Conservation (phyloP, 2,329 filamentous ascomycete genomes). For the Botryotinia convoluta region DNA sequence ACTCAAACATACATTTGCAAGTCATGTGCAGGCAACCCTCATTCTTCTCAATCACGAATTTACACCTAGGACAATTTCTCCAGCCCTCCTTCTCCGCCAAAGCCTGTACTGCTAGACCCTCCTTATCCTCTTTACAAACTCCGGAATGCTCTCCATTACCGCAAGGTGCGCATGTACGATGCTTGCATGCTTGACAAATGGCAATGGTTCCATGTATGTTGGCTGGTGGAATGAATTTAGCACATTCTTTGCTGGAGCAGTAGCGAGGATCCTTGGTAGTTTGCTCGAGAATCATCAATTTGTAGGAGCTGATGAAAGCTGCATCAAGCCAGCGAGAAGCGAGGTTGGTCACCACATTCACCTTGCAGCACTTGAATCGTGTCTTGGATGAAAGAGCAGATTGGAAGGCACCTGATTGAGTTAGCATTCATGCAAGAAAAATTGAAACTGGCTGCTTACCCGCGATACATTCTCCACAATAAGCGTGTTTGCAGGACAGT, state of each 20-base stretch:
- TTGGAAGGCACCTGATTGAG: constrained; percentile 26
- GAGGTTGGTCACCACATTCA: neutral
- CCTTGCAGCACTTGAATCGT: constrained; percentile 28
- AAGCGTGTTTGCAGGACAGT: constrained; percentile 28
- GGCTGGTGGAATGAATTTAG: constrained; percentile 33
- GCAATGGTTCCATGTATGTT: constrained; percentile 29
- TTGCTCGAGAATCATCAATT: constrained; percentile 32
- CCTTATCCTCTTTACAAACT: constrained; percentile 34
- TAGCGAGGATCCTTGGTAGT: constrained; percentile 34
- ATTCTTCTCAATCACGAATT: constrained; percentile 31
- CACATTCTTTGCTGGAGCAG: constrained; percentile 30
- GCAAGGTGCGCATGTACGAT: constrained; percentile 32
- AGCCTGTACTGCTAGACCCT: constrained; percentile 27
- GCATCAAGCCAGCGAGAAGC: constrained; percentile 17
- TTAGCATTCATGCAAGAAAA: neutral
- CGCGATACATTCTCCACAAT: constrained; percentile 27
- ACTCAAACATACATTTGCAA: constrained; percentile 33
- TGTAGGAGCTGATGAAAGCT: constrained; percentile 27
- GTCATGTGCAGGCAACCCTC: constrained; percentile 38
- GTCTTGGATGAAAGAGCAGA: constrained; percentile 25
- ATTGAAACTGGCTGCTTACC: constrained; percentile 19
- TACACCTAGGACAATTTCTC: constrained; percentile 34
- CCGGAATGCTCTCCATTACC: constrained; percentile 29
- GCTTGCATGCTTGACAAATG: constrained; percentile 27
- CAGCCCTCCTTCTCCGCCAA: constrained; percentile 33